Base-by-base conservation (phyloP, 495 filamentous ascomycete genomes). In the Xeromyces bisporus region DNA sequence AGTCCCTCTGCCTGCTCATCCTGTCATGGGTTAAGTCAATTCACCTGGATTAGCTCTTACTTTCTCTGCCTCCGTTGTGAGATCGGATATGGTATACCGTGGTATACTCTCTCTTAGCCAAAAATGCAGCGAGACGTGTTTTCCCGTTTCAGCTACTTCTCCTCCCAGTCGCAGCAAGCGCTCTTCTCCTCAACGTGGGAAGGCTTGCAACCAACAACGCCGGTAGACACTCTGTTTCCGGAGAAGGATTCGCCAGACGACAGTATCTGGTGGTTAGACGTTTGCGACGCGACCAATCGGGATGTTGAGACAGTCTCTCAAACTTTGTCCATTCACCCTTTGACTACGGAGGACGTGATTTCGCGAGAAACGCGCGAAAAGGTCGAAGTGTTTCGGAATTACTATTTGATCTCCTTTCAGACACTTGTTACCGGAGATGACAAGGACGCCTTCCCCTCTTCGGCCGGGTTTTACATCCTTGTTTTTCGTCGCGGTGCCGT, bases 321-420 rank as follows among this genome's bases (percentile, higher is more conserved):
- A 39, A 77, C 83, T 0, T 80, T 96, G 36, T 75, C 77, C 7
- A 77, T 94, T 25, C 87, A 94, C 52, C 86, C 81, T 1, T 53
- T 94, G 43, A 94, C 87, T 1, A 74, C 75, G 2, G 87, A 96
- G 55, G 87, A 94, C 54, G 87, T 96, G 34, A 72, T 68, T 7
- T 83, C 75, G 2, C 83, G 87, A 36, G 87, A 96, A 51, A 69
- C 83, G 2, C 78, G 87, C 7, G 89, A 94, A 55, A 94, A 96
- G 58, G 87, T 96, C 18, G 87, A 96, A 46, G 74, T 93, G 14
- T 94, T 93, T 53, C 70, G 73, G 13, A 73, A 78, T 15, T 96
- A 96, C 58, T 96, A 96, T 47, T 82, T 96, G 37, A 79, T 92
- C 23, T 87, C 77, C 36, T 92, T 94, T 59, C 76, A 84, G 25